Conservation (phyloP, 1,284 basidiomycete species). For the Austroboletus novae-zelandiae region DNA sequence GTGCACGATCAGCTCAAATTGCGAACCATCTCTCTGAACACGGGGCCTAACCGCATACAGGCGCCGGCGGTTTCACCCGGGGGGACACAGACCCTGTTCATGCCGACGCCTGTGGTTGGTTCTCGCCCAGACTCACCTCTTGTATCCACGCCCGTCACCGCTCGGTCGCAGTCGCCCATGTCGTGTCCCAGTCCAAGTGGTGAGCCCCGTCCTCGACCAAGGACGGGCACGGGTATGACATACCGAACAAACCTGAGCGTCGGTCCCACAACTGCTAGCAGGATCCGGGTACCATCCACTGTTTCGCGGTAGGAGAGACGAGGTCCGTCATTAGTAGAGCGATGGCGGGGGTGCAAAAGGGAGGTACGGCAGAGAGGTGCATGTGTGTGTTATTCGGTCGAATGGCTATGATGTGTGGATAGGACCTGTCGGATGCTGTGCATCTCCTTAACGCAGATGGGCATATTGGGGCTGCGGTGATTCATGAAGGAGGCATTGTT, state of each 20-base stretch:
- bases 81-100: conserved; percentile 31
- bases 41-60: conserved; percentile 5
- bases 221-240: conserved; percentile 69
- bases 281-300: conserved; percentile 23
- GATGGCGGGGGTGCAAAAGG: background rate
- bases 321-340: background rate
- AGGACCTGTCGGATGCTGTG: conserved; percentile 4
- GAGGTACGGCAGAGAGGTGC: background rate
- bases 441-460: conserved; percentile 3
- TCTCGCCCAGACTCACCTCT: conserved; percentile 12
- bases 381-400: background rate
- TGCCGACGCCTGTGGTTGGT: conserved; percentile 21
- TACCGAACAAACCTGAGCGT: conserved; percentile 43
- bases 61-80: conserved; percentile 12
- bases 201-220: conserved; percentile 45
- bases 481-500: conserved; percentile 1
- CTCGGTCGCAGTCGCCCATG: conserved; percentile 22
- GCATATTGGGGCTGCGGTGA: conserved; percentile 6
- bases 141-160: conserved; percentile 10
- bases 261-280: conserved; percentile 13
- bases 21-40: conserved; percentile 20
- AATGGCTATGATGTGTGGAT: conserved; percentile 10
- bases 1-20: conserved; percentile 38
- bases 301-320: conserved; percentile 12
- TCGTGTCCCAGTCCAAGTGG: conserved; percentile 25